Conservation (phyloP, 768 basidiomycete genomes). For the Pleurotus platypus region DNA sequence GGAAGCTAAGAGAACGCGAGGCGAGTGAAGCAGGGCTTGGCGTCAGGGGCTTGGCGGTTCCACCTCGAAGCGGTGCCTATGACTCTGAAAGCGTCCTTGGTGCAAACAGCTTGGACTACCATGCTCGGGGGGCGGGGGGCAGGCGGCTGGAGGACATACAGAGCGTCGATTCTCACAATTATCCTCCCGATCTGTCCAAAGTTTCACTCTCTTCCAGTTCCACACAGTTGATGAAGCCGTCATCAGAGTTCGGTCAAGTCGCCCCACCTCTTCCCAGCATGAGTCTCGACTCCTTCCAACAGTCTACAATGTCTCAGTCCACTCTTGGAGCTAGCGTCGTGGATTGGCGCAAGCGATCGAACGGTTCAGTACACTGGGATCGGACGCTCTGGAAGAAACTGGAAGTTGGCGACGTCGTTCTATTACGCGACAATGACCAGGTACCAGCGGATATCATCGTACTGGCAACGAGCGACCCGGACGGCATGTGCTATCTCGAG, state of each 20-base stretch:
- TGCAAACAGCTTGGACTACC: constrained; percentile 39
- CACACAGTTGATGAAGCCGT: constrained; percentile 22
- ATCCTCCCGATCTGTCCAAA: constrained; percentile 50
- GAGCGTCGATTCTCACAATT: constrained; percentile 62
- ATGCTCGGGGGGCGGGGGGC: constrained; percentile 38
- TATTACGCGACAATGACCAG: constrained; percentile 91
- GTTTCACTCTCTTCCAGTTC: constrained; percentile 31
- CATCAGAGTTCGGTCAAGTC: constrained; percentile 32
- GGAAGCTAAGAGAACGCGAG: constrained; percentile 80
- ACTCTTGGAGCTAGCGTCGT: constrained; percentile 50
- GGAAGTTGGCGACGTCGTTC: constrained; percentile 93
- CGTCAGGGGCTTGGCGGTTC: neutral
- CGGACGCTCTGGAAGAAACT: constrained; percentile 98
- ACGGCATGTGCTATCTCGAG: constrained; percentile 92
- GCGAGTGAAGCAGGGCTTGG: constrained; percentile 37
- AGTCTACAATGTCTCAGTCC: constrained; percentile 52
- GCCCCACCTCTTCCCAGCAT: constrained; percentile 18
- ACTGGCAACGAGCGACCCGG: constrained; percentile 86
- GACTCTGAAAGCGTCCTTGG: constrained; percentile 18
- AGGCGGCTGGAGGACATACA: constrained; percentile 64
- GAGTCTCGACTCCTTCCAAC: constrained; percentile 45
- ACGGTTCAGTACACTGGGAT: constrained; percentile 85
- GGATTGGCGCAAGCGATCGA: constrained; percentile 68
- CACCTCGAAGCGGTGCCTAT: neutral
- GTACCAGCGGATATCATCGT: constrained; percentile 96